Evolutionary conservation across 1,284 basidiomycete genomes (phyloP).

Genomic region (Pseudozyma sp.): DNA sequence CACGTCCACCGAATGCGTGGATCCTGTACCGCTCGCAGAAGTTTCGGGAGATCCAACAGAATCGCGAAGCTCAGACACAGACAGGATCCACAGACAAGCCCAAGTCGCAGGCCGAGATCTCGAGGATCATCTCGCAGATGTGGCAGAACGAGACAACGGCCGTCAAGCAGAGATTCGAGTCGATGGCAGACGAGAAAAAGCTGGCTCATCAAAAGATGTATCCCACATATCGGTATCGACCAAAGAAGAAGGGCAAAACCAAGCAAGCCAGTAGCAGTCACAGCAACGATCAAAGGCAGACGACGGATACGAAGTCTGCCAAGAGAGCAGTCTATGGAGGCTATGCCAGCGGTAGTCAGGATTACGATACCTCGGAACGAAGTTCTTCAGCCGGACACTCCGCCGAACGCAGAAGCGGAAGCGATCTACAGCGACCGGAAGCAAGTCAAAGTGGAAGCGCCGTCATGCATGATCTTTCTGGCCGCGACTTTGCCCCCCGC

Average conservation of each 20-base stretch:
- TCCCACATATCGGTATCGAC: constrained; percentile 46
- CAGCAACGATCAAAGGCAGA: neutral
- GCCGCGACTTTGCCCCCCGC: constrained; percentile 19
- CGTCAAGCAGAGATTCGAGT: constrained; percentile 77
- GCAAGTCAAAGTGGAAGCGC: constrained; percentile 1
- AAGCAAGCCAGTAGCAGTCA: constrained; percentile 15
- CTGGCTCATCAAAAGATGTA: constrained; percentile 69
- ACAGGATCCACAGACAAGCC: constrained; percentile 68
- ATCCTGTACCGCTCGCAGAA: constrained; percentile 86
- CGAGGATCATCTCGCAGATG: constrained; percentile 76
- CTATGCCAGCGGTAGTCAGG: constrained; percentile 16
- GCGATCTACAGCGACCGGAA: neutral
- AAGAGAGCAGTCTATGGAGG: constrained; percentile 5
- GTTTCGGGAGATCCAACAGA: constrained; percentile 70
- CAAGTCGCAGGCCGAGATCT: constrained; percentile 79
- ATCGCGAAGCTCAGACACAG: constrained; percentile 67
- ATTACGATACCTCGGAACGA: constrained; percentile 10
- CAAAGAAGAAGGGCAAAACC: constrained; percentile 37
- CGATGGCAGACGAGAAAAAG: constrained; percentile 77
- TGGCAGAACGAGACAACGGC: constrained; percentile 77
- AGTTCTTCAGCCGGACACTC: constrained; percentile 4
- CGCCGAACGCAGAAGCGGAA: constrained; percentile 11
- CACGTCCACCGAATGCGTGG: constrained; percentile 88
- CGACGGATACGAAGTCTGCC: neutral
- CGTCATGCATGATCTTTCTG: constrained; percentile 10